Evolutionary conservation across 352 stramenopile species (phyloP).

Genomic region (Globisporangium heterothallicum): DNA sequence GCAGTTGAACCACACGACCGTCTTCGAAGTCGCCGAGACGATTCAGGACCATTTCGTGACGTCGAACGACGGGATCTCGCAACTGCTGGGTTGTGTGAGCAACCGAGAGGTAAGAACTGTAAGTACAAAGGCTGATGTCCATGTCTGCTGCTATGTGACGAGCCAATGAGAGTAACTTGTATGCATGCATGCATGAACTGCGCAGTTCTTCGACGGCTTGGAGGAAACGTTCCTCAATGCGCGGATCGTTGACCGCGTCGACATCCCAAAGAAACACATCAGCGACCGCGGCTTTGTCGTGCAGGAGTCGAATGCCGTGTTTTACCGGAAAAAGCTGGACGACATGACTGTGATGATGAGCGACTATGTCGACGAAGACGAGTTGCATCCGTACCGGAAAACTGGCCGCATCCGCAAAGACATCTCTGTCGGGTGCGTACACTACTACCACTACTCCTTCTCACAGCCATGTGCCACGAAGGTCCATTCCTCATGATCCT

Average conservation of each 20-base stretch:
- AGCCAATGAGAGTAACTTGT: too few relatives aligned
- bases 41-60: constrained; percentile 60
- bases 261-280: constrained; percentile 28
- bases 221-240: constrained; percentile 47
- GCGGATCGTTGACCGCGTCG: constrained; percentile 57
- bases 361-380: constrained; percentile 58
- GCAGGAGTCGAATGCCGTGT: constrained; percentile 60
- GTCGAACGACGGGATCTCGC: constrained; percentile 42
- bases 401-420: constrained; percentile 49
- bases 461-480: too few relatives aligned
- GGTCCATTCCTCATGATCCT: too few relatives aligned
- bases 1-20: constrained; percentile 33
- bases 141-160: constrained; percentile 1
- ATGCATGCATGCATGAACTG: background rate
- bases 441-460: background rate
- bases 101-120: constrained; percentile 35
- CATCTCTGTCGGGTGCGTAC: constrained; percentile 40
- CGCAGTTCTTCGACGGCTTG: constrained; percentile 51
- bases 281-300: constrained; percentile 43
- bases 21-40: constrained; percentile 38
- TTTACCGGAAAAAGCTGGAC: constrained; percentile 41
- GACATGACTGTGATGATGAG: constrained; percentile 39
- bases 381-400: constrained; percentile 46
- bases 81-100: constrained; percentile 46
- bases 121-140: background rate